Conservation (phyloP, 208 protist species). For the Acanthamoeba triangularis region DNA sequence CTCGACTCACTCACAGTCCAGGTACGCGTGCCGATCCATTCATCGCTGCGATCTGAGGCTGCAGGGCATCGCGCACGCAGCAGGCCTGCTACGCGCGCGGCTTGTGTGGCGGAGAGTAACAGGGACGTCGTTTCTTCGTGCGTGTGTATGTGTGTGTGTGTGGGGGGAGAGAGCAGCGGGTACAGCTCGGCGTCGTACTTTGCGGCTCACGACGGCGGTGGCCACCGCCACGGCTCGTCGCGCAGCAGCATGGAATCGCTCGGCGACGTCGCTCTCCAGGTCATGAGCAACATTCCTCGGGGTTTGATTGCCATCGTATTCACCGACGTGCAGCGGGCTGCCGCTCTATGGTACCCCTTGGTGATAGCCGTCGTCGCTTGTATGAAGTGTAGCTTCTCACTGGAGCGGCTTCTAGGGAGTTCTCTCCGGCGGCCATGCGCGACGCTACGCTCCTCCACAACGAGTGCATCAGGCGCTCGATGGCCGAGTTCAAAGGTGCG, state of each 20-base stretch:
- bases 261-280: neutral
- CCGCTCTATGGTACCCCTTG: neutral
- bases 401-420: neutral
- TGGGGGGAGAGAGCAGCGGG: too few species aligned
- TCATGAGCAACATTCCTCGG: neutral
- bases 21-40: neutral
- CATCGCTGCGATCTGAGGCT: too few species aligned
- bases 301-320: neutral
- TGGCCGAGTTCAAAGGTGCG: neutral
- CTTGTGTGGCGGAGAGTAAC: too few species aligned
- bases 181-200: too few species aligned
- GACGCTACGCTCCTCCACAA: slow-evolving; percentile 32
- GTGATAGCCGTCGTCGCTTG: too few species aligned
- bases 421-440: neutral
- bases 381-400: too few species aligned
- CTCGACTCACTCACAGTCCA: neutral
- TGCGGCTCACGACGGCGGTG: too few species aligned
- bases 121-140: too few species aligned
- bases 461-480: neutral
- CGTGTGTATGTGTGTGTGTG: too few species aligned
- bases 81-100: too few species aligned
- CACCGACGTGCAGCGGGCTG: neutral
- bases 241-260: neutral
- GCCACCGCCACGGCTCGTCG: neutral
- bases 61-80: too few species aligned